phyloP scores from a whole-genome alignment of 2,329 filamentous ascomycete species.

The Cercospora sp. region DNA sequence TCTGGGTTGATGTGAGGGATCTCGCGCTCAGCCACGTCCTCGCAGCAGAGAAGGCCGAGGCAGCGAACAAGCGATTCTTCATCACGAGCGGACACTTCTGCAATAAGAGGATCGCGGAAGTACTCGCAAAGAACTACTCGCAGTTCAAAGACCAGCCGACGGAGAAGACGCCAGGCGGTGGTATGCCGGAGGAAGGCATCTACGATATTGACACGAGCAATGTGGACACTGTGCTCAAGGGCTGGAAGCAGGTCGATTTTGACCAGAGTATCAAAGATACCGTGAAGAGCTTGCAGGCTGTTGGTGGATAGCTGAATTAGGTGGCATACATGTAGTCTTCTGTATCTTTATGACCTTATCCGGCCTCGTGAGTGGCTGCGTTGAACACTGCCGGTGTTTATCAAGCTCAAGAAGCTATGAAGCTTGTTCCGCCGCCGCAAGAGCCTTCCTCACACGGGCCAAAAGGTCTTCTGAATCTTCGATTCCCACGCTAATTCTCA shows the following conservation, averaged over 20 bases:
- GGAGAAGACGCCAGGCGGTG: conserved; percentile 43
- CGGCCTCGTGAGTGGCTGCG: neutral
- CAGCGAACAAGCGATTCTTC: conserved; percentile 60
- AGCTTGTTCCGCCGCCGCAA: neutral
- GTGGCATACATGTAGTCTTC: neutral
- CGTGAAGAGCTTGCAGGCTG: conserved; percentile 62
- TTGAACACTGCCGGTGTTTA: neutral
- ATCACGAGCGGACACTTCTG: conserved; percentile 61
- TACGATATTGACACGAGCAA: conserved; percentile 59
- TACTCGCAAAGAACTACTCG: conserved; percentile 58
- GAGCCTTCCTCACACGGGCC: neutral
- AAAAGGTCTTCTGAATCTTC: neutral
- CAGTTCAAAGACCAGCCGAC: conserved; percentile 51
- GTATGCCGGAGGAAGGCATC: conserved; percentile 51
- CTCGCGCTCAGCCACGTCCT: conserved; percentile 28
- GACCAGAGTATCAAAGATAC: conserved; percentile 63
- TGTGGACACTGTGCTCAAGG: conserved; percentile 53
- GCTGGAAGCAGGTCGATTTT: conserved; percentile 59
- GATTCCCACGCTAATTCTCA: neutral
- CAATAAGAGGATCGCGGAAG: conserved; percentile 59
- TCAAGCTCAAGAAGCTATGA: neutral
- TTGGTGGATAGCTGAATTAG: conserved; percentile 26
- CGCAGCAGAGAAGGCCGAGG: conserved; percentile 53
- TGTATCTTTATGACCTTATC: neutral
- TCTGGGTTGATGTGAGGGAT: conserved; percentile 33